Evolutionary conservation across 2,329 filamentous ascomycete species (phyloP).

Genomic region (Aspergillus unguis): DNA sequence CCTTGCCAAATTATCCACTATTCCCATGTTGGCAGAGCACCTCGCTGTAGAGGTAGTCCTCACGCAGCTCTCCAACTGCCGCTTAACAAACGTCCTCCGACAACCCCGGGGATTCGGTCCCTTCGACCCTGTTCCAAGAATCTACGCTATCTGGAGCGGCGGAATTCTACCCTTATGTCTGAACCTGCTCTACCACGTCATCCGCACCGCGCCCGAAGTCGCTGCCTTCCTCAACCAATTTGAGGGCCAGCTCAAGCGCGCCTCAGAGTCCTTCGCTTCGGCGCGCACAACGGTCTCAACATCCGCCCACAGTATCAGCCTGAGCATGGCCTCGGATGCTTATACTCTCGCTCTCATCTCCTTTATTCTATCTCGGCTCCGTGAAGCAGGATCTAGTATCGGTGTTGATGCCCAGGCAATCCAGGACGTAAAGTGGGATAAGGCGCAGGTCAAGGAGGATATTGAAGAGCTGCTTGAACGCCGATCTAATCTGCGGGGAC

Average conservation of each 20-base stretch:
- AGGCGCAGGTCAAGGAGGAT: constrained; percentile 69
- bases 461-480: constrained; percentile 76
- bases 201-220: constrained; percentile 77
- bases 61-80: constrained; percentile 73
- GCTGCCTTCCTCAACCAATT: constrained; percentile 87
- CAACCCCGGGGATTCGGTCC: constrained; percentile 67
- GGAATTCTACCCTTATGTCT: constrained; percentile 84
- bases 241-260: constrained; percentile 69
- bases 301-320: constrained; percentile 62
- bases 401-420: constrained; percentile 62
- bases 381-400: constrained; percentile 60
- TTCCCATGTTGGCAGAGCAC: constrained; percentile 80
- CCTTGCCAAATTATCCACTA: constrained; percentile 78
- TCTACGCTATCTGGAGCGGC: constrained; percentile 86
- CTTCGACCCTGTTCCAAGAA: constrained; percentile 70
- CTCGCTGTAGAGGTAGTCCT: constrained; percentile 84
- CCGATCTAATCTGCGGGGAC: constrained; percentile 65
- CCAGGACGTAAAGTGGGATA: constrained; percentile 71
- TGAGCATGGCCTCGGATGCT: constrained; percentile 70
- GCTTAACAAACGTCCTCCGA: constrained; percentile 73
- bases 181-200: constrained; percentile 80
- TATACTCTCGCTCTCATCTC: constrained; percentile 75
- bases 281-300: constrained; percentile 44
- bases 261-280: constrained; percentile 66
- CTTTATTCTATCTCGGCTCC: constrained; percentile 66